A percentile compares a stretch with the other conserved stretches of the same genome.
Evolutionary conservation across 2,329 filamentous ascomycete genomes (phyloP).

Genomic region (Hymenoscyphus fraxineus): DNA sequence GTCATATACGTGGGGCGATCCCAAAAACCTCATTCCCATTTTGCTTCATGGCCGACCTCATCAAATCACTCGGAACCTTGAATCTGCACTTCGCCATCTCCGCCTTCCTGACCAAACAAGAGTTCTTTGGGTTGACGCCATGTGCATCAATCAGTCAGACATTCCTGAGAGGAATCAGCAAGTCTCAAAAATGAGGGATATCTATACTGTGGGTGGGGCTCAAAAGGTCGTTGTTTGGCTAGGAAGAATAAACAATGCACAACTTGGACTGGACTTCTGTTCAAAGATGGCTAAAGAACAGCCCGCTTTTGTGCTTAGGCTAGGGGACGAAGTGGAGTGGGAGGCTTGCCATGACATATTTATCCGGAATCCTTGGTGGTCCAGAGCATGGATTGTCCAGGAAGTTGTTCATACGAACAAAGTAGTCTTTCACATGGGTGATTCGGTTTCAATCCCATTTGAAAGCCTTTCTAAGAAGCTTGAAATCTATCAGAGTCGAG

Average conservation of each 20-base stretch:
- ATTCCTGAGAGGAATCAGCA: neutral
- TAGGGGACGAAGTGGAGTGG: neutral
- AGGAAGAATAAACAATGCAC: neutral
- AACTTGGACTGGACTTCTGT: neutral
- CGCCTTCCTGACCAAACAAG: neutral
- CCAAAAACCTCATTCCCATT: neutral
- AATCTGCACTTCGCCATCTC: neutral
- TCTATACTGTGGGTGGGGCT: neutral
- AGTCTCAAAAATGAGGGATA: neutral
- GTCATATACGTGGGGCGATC: neutral
- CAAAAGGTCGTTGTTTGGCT: neutral
- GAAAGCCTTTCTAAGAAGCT: neutral
- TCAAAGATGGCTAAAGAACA: neutral
- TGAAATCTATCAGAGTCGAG: neutral
- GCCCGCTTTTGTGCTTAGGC: neutral
- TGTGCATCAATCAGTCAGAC: neutral
- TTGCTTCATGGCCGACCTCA: neutral
- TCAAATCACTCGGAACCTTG: neutral
- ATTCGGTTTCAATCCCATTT: neutral
- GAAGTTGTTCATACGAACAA: neutral
- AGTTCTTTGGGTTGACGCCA: neutral
- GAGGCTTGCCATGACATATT: neutral
- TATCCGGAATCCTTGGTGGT: neutral
- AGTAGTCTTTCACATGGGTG: neutral
- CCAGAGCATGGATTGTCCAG: neutral